Evolutionary conservation across 1,284 basidiomycete genomes (phyloP).

Genomic region (Inonotus obliquus): DNA sequence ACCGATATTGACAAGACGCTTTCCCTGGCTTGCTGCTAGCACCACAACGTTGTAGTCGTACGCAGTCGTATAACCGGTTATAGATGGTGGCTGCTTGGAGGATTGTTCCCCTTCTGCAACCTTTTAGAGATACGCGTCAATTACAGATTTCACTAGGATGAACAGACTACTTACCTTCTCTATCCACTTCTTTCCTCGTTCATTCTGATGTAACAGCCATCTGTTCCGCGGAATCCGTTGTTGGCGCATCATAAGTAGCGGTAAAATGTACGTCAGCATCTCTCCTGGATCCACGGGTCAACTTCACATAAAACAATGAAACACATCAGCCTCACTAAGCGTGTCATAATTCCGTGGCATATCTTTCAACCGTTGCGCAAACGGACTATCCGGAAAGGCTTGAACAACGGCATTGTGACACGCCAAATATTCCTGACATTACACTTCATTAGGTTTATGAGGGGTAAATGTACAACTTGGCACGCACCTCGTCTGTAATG

Average conservation of each 20-base stretch:
- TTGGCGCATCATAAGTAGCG: slow-evolving; percentile 79
- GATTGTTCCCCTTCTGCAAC: slow-evolving; percentile 50
- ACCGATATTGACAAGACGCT: slow-evolving; percentile 72
- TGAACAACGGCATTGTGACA: slow-evolving; percentile 18
- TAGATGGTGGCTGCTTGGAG: slow-evolving; percentile 57
- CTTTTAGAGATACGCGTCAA: slow-evolving; percentile 20
- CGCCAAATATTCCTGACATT: slow-evolving; percentile 13
- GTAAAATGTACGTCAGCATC: slow-evolving; percentile 67
- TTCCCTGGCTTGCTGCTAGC: slow-evolving; percentile 79
- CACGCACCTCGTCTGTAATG: slow-evolving; percentile 16
- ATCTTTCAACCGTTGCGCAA: slow-evolving; percentile 14
- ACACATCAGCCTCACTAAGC: slow-evolving; percentile 4
- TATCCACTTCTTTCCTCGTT: slow-evolving; percentile 73
- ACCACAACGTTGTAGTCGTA: slow-evolving; percentile 65
- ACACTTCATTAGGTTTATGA: background rate
- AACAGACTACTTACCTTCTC: slow-evolving; percentile 51
- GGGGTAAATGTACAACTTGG: background rate
- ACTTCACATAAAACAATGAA: background rate
- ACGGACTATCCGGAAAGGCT: slow-evolving; percentile 15
- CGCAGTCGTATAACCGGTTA: slow-evolving; percentile 74
- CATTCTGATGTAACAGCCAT: slow-evolving; percentile 60
- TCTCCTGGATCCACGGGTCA: slow-evolving; percentile 41
- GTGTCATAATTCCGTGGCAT: slow-evolving; percentile 17
- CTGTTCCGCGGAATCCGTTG: slow-evolving; percentile 67
- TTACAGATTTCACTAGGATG: background rate